A percentile compares a stretch with the other conserved stretches of the same genome.
These are phyloP conservation scores for Groenewaldozyma tartarivorans DNA, from an alignment of 805 yeast genomes.

Conservation along the genomic window DNA sequence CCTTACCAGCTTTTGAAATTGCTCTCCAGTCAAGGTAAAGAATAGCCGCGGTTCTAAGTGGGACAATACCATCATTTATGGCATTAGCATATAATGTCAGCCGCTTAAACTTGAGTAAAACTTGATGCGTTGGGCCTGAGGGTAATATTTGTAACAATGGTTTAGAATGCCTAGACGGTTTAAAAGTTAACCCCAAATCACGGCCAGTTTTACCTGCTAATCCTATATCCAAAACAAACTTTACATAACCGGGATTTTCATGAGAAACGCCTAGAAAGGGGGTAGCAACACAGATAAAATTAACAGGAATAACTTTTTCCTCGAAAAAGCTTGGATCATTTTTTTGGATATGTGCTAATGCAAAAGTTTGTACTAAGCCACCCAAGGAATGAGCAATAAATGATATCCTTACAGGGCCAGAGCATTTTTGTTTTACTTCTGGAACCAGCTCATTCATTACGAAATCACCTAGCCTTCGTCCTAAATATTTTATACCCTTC, in stretches of 20 bases:
- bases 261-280: constrained; percentile 82
- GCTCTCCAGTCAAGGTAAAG: constrained; percentile 82
- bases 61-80: constrained; percentile 91
- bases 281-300: constrained; percentile 75
- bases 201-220: constrained; percentile 89
- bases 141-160: constrained; percentile 75
- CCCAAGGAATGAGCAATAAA: constrained; percentile 92
- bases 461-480: constrained; percentile 70
- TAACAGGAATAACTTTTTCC: constrained; percentile 50
- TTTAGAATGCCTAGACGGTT: constrained; percentile 28
- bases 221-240: constrained; percentile 77
- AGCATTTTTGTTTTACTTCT: constrained; percentile 21
- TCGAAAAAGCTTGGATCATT: constrained; percentile 63
- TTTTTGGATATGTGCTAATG: constrained; percentile 63
- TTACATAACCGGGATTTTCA: constrained; percentile 81
- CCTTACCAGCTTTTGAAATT: constrained; percentile 40
- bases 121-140: constrained; percentile 56
- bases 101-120: constrained; percentile 52
- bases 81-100: constrained; percentile 86
- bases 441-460: constrained; percentile 47
- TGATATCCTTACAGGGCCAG: constrained; percentile 47
- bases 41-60: constrained; percentile 80
- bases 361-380: constrained; percentile 85
- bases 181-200: constrained; percentile 62
- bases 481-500: constrained; percentile 75